These are phyloP conservation scores for Tripterygium wilfordii DNA, from an alignment of 177 flowering plant genomes.

Conservation along the genomic window DNA sequence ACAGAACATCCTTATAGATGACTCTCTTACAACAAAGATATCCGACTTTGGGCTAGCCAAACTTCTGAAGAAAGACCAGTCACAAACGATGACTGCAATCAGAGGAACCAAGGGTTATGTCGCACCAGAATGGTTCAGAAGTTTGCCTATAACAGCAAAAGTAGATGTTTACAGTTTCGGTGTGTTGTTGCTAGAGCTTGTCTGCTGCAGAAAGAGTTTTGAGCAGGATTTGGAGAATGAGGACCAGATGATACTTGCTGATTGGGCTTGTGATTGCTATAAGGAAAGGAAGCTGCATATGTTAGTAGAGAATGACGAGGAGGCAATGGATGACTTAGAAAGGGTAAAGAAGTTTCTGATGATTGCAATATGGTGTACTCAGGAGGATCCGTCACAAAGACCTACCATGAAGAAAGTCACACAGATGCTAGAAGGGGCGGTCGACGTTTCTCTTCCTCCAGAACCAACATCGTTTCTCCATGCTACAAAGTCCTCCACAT, in stretches of 20 bases:
- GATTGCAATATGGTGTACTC: slow-evolving; percentile 29
- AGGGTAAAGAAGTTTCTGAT: slow-evolving; percentile 14
- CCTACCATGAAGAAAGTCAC: slow-evolving; percentile 28
- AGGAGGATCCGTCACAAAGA: slow-evolving; percentile 26
- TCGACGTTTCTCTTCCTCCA: slow-evolving; percentile 22
- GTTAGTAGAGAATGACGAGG: slow-evolving; percentile 19
- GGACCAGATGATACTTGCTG: slow-evolving; percentile 8
- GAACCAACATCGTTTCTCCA: slow-evolving; percentile 8
- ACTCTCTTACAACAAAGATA: slow-evolving; percentile 13
- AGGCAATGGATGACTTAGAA: slow-evolving; percentile 16
- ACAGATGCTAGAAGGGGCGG: slow-evolving; percentile 30
- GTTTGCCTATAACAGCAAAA: slow-evolving; percentile 21
- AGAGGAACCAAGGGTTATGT: slow-evolving; percentile 33
- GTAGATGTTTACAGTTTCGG: slow-evolving; percentile 38
- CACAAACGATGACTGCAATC: slow-evolving; percentile 13
- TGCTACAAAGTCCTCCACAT: no score
- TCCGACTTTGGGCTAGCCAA: slow-evolving; percentile 30
- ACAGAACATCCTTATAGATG: slow-evolving; percentile 25
- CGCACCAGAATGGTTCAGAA: slow-evolving; percentile 35
- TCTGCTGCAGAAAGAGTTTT: slow-evolving; percentile 22
- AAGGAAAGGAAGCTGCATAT: not conserved
- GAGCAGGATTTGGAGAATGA: slow-evolving; percentile 3
- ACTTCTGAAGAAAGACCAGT: slow-evolving; percentile 20
- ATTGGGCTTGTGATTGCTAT: slow-evolving; percentile 31
- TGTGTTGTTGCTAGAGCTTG: slow-evolving; percentile 25